Percentiles rank a stretch among this genome's conserved stretches.
Evolutionary conservation across 371 early-diverging fungal species (phyloP).

Genomic region (Rhizomucor miehei): DNA sequence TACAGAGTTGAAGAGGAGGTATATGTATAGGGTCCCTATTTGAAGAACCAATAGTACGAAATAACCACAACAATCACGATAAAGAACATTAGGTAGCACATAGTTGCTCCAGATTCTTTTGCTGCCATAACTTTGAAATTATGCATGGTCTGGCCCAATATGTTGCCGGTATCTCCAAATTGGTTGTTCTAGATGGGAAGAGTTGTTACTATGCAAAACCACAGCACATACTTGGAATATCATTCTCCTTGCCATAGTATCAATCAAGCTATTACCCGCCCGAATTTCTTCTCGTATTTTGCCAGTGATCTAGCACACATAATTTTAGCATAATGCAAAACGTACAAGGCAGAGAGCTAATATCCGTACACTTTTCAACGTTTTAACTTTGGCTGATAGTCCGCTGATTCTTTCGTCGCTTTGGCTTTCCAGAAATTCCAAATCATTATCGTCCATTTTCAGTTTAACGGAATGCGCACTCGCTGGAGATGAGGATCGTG

Average conservation of each 20-base stretch:
- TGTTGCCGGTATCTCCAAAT: conserved; percentile 42
- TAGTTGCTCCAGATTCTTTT: conserved; percentile 45
- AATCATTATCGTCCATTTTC: conserved; percentile 43
- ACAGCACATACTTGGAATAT: no score
- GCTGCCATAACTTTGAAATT: conserved; percentile 50
- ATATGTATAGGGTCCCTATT: conserved; percentile 17
- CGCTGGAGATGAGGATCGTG: conserved; percentile 19
- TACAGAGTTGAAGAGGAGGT: background rate
- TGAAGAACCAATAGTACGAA: conserved; percentile 47
- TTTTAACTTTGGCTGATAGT: conserved; percentile 44
- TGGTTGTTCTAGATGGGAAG: conserved; percentile 37
- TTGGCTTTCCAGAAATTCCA: conserved; percentile 48
- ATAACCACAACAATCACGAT: conserved; percentile 40
- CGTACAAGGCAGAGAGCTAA: background rate
- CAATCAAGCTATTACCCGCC: conserved; percentile 43
- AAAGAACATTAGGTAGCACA: conserved; percentile 43
- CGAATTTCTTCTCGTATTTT: conserved; percentile 53
- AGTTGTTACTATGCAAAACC: background rate
- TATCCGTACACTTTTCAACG: conserved; percentile 39
- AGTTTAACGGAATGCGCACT: conserved; percentile 16
- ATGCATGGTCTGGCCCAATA: conserved; percentile 46
- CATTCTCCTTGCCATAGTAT: conserved; percentile 41
- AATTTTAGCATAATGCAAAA: background rate
- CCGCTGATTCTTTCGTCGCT: conserved; percentile 48
- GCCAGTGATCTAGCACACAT: conserved; percentile 35